phyloP scores from a whole-genome alignment of 2,329 filamentous ascomycete species.

The Graphilbum sp. region DNA sequence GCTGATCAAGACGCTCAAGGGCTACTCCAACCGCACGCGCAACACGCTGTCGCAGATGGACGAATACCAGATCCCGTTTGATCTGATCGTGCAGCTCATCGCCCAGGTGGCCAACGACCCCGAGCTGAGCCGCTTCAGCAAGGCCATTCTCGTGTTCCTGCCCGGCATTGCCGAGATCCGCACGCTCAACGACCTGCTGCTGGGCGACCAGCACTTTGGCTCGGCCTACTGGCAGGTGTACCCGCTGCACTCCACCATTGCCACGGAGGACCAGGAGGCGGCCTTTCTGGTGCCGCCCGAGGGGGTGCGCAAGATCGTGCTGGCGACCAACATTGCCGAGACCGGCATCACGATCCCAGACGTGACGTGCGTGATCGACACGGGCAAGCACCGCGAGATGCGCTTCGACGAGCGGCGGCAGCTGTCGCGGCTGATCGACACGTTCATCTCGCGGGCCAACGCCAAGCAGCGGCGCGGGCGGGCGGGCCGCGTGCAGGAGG shows the following conservation, averaged over 20 bases:
- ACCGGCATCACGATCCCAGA: constrained; percentile 98
- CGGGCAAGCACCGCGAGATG: constrained; percentile 96
- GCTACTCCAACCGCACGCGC: constrained; percentile 62
- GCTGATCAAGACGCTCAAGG: constrained; percentile 46
- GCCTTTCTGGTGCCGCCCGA: constrained; percentile 75
- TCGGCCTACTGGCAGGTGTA: constrained; percentile 68
- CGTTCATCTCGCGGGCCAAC: constrained; percentile 89
- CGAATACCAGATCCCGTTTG: constrained; percentile 83
- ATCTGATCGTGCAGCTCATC: constrained; percentile 67
- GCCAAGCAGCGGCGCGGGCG: constrained; percentile 88
- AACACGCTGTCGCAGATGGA: constrained; percentile 64
- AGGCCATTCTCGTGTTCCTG: constrained; percentile 84
- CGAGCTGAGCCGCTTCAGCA: constrained; percentile 56
- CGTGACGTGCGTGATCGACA: constrained; percentile 91
- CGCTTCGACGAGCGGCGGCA: constrained; percentile 87
- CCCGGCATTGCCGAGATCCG: constrained; percentile 90
- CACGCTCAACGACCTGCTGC: constrained; percentile 69
- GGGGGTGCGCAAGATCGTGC: constrained; percentile 78
- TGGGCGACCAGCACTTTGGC: constrained; percentile 54
- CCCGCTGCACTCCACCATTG: constrained; percentile 84
- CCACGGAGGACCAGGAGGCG: constrained; percentile 88
- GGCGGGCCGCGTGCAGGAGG: constrained; percentile 88
- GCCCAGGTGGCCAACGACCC: constrained; percentile 56
- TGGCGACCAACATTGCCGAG: constrained; percentile 96
- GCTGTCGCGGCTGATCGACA: constrained; percentile 77